Percentiles rank a stretch among this genome's conserved stretches.
Evolutionary conservation across 2,329 filamentous ascomycete species (phyloP).

Genomic region (Ceratocystis papillata): DNA sequence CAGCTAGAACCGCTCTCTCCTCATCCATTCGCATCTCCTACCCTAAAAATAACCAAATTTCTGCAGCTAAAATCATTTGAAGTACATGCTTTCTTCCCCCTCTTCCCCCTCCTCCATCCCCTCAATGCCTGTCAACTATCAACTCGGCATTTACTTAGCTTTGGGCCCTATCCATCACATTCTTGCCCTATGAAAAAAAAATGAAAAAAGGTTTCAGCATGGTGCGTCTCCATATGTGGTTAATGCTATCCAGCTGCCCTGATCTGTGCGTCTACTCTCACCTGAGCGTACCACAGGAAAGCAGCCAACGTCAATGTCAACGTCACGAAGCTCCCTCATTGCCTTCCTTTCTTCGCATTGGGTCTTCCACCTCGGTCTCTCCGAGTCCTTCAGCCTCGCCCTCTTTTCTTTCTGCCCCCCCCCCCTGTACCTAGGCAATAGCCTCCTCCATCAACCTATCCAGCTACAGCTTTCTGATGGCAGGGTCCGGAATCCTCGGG

Average conservation of each 20-base stretch:
- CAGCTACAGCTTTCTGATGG: background rate
- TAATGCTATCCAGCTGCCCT: background rate
- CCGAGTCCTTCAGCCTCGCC: background rate
- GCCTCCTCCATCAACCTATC: background rate
- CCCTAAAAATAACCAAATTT: background rate
- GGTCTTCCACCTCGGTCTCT: background rate
- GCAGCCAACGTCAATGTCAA: background rate
- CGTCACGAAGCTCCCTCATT: background rate
- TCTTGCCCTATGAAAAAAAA: background rate
- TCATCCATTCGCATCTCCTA: background rate
- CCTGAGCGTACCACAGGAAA: background rate
- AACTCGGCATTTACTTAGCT: background rate
- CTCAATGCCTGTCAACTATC: background rate
- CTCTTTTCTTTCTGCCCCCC: background rate
- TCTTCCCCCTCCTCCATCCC: background rate
- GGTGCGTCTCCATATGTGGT: background rate
- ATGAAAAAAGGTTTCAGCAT: background rate
- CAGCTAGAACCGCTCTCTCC: background rate
- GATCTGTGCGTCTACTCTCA: background rate
- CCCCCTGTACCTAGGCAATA: background rate
- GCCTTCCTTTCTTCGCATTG: background rate
- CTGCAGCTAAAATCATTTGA: background rate
- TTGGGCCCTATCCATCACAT: background rate
- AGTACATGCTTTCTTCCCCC: too few species aligned
- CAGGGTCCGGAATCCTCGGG: conserved; percentile 10